Percentiles rank a stretch among this genome's conserved stretches.
phyloP scores from a whole-genome alignment of 2,329 filamentous ascomycete genomes.

The Exophiala calicioides region DNA sequence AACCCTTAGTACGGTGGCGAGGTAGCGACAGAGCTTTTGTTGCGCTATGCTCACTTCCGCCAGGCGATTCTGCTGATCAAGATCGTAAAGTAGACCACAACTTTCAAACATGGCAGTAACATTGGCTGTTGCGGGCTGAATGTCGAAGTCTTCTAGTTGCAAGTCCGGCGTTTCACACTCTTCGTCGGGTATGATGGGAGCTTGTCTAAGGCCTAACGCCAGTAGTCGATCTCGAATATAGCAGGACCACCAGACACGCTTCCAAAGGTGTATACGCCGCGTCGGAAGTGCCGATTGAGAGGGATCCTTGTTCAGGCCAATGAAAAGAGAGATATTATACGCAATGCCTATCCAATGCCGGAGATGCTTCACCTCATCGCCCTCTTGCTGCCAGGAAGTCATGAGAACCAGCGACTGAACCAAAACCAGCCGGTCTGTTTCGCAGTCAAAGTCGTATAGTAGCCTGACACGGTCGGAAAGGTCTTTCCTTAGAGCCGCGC shows the following conservation, averaged over 20 bases:
- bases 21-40: constrained; percentile 9
- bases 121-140: not conserved
- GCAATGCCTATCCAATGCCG: constrained; percentile 99
- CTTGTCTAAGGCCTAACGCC: constrained; percentile 86
- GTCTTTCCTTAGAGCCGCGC: constrained; percentile 48
- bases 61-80: constrained; percentile 11
- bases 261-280: constrained; percentile 78
- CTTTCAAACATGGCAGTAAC: constrained; percentile 62
- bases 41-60: constrained; percentile 10
- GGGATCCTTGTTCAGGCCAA: constrained; percentile 88
- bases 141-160: constrained; percentile 14
- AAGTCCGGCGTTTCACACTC: constrained; percentile 37
- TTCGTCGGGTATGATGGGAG: constrained; percentile 86
- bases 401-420: constrained; percentile 87
- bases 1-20: constrained; percentile 2
- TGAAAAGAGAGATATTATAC: constrained; percentile 86
- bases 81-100: constrained; percentile 5
- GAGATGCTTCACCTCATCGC: constrained; percentile 94
- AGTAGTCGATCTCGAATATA: constrained; percentile 92
- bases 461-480: constrained; percentile 51
- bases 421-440: constrained; percentile 80
- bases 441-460: constrained; percentile 92
- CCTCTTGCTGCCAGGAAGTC: constrained; percentile 97
- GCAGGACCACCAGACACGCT: constrained; percentile 95
- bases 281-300: constrained; percentile 71